phyloP scores from a whole-genome alignment of 2,329 filamentous ascomycete species.

The Aureobasidium namibiae region DNA sequence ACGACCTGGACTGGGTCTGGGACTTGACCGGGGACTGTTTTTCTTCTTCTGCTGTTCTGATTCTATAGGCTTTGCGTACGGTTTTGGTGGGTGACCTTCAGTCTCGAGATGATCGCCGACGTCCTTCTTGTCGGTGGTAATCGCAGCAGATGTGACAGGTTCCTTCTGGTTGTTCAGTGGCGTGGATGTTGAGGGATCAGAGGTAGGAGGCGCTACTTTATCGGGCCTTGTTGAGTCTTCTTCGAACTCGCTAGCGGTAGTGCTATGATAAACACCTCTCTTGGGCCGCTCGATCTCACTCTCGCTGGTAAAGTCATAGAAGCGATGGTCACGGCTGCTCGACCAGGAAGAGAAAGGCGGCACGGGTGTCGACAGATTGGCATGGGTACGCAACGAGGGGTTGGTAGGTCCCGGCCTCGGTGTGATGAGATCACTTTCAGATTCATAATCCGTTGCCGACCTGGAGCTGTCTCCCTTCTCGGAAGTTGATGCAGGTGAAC shows the following conservation, averaged over 20 bases:
- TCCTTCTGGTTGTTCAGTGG: not conserved
- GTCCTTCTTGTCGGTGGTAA: not conserved
- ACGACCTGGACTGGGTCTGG: not conserved
- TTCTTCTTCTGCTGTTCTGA: not conserved
- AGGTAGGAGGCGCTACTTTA: not conserved
- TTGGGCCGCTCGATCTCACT: slow-evolving; percentile 12
- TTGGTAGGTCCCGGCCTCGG: slow-evolving; percentile 26
- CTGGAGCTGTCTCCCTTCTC: slow-evolving; percentile 18
- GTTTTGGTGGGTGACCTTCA: not conserved
- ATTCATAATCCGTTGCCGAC: slow-evolving; percentile 20
- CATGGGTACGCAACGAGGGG: slow-evolving; percentile 21
- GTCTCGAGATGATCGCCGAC: not conserved
- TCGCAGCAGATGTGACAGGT: not conserved
- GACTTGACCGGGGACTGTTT: slow-evolving; percentile 1
- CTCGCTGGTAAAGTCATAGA: slow-evolving; percentile 15
- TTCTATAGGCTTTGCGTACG: not conserved
- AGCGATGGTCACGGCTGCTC: slow-evolving; percentile 11
- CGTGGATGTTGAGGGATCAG: not conserved
- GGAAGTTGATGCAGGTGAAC: slow-evolving; percentile 26
- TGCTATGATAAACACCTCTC: slow-evolving; percentile 8
- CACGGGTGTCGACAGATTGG: slow-evolving; percentile 17
- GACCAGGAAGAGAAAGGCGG: slow-evolving; percentile 13
- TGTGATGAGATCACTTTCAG: slow-evolving; percentile 26
- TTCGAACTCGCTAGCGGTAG: slow-evolving; percentile 10
- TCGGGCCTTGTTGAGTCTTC: not conserved